These are phyloP conservation scores for Stromatinia cepivora DNA, from an alignment of 2,329 filamentous ascomycete genomes.

Conservation along the genomic window DNA sequence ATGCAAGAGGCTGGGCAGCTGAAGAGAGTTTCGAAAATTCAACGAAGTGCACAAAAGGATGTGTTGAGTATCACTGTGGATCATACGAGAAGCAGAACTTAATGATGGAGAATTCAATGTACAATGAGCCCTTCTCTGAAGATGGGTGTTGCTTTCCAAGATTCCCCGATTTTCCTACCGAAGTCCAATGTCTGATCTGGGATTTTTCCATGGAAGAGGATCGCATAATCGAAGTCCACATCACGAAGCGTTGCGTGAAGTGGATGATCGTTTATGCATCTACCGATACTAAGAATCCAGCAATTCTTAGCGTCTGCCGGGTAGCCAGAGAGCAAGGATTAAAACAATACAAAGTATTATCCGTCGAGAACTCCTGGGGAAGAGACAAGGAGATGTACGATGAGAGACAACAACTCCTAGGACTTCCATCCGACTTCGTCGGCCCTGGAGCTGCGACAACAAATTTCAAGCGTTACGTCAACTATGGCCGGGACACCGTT, in stretches of 20 bases:
- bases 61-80: not conserved
- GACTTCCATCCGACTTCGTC: not conserved
- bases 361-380: not conserved
- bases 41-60: not conserved
- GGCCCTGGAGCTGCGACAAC: not conserved
- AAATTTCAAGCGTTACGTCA: not conserved
- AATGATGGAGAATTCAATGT: not conserved
- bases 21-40: not conserved
- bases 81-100: not conserved
- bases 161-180: not conserved
- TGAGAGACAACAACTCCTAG: not conserved
- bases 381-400: conserved; percentile 11
- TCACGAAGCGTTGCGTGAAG: not conserved
- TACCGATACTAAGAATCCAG: not conserved
- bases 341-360: not conserved
- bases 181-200: conserved; percentile 2
- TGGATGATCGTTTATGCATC: conserved; percentile 10
- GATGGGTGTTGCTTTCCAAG: not conserved
- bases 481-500: not conserved
- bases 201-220: not conserved
- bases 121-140: not conserved
- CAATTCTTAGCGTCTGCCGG: not conserved
- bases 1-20: not conserved
- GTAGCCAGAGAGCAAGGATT: not conserved
- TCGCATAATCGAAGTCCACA: not conserved